Conservation (phyloP, 2,329 filamentous ascomycete species). For the Aspergillus transmontanensis region DNA sequence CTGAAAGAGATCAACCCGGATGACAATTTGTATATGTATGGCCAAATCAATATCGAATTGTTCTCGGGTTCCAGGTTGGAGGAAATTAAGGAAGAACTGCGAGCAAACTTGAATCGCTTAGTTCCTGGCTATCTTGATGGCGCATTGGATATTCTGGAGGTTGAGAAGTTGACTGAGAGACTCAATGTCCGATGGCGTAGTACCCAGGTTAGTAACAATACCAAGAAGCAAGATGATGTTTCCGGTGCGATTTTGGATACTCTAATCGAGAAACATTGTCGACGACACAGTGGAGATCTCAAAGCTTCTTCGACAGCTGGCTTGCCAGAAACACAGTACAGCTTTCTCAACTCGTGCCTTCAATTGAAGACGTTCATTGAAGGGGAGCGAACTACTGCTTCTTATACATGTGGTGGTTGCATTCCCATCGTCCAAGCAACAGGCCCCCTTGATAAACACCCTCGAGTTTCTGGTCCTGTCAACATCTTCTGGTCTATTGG, state of each 20-base stretch:
- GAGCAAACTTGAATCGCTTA: neutral
- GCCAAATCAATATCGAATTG: neutral
- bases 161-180: neutral
- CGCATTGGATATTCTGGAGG: neutral
- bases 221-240: neutral
- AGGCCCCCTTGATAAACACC: neutral
- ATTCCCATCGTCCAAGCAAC: neutral
- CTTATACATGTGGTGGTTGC: conserved; percentile 2
- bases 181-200: neutral
- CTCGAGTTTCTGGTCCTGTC: conserved; percentile 3
- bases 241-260: neutral
- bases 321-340: neutral
- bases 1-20: neutral
- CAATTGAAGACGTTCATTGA: neutral
- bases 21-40: rapidly evolving
- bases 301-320: neutral
- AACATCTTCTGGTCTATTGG: conserved; percentile 11
- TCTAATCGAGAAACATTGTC: neutral
- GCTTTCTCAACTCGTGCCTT: neutral
- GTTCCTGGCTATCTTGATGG: neutral
- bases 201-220: neutral
- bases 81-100: neutral
- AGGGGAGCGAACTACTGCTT: neutral
- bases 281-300: too few relatives aligned
- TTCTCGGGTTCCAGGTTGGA: neutral